Percentiles rank a stretch among this genome's conserved stretches.
These are phyloP conservation scores for Ophiocordyceps robertsii DNA, from an alignment of 2,329 filamentous ascomycete genomes.

Conservation along the genomic window DNA sequence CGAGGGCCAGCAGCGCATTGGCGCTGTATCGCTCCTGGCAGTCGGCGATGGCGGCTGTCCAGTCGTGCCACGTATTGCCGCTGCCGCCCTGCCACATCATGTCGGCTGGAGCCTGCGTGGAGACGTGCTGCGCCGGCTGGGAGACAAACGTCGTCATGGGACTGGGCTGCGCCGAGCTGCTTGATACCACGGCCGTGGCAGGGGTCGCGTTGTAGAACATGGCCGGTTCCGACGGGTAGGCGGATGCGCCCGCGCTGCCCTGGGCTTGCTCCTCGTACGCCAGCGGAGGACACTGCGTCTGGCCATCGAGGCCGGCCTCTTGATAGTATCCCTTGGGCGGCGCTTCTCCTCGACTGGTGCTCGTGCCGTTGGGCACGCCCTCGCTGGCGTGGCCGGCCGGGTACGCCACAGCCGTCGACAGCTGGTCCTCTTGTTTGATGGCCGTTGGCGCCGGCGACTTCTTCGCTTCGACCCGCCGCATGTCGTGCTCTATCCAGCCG, in stretches of 20 bases:
- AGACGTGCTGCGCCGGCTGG: conserved; percentile 22
- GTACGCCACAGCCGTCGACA: conserved; percentile 7
- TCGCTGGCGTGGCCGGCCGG: neutral
- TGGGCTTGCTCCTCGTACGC: conserved; percentile 15
- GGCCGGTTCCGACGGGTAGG: conserved; percentile 13
- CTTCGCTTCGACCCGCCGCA: conserved; percentile 20
- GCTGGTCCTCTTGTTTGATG: conserved; percentile 26
- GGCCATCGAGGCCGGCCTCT: conserved; percentile 11
- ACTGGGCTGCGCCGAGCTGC: conserved; percentile 15
- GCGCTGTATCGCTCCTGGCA: conserved; percentile 36
- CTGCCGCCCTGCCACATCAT: conserved; percentile 18
- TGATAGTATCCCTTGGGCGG: conserved; percentile 16
- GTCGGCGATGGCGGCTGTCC: conserved; percentile 37
- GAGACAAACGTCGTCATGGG: conserved; percentile 26
- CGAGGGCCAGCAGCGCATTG: conserved; percentile 33
- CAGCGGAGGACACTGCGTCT: conserved; percentile 16
- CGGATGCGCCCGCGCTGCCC: conserved; percentile 7
- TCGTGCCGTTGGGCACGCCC: conserved; percentile 7
- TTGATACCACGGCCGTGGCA: neutral
- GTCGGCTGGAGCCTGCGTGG: conserved; percentile 10
- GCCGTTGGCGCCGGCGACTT: conserved; percentile 7
- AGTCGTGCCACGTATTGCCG: conserved; percentile 39
- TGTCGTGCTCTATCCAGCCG: conserved; percentile 37
- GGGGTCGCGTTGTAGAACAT: conserved; percentile 15
- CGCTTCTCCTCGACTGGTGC: neutral